These are phyloP conservation scores for Aspergillus flavus DNA, from an alignment of 2,329 filamentous ascomycete genomes.

Conservation along the genomic window DNA sequence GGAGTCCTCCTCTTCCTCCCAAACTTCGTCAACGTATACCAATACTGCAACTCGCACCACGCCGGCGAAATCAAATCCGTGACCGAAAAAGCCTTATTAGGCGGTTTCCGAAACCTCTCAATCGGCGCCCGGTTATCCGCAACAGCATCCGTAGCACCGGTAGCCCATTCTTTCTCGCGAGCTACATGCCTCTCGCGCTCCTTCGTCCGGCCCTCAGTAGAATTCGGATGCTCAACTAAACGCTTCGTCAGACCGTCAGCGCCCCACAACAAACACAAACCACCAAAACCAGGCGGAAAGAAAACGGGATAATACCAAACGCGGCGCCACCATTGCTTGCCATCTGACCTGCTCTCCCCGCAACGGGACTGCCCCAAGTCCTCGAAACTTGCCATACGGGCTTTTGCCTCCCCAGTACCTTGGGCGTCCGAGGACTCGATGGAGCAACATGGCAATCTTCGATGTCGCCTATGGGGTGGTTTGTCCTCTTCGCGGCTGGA, in stretches of 20 bases:
- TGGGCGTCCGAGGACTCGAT: constrained; percentile 42
- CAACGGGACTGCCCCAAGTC: constrained; percentile 20
- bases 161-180: constrained; percentile 31
- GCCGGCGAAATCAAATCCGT: constrained; percentile 85
- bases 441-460: constrained; percentile 47
- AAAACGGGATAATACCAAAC: constrained; percentile 36
- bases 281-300: constrained; percentile 5
- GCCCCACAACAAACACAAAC: constrained; percentile 8
- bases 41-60: constrained; percentile 96
- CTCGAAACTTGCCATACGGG: constrained; percentile 27
- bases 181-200: constrained; percentile 33
- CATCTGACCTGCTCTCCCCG: constrained; percentile 29
- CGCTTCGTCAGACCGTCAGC: constrained; percentile 66
- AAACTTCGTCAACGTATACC: constrained; percentile 77
- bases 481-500: constrained; percentile 18
- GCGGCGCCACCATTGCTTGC: constrained; percentile 28
- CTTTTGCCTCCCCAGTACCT: constrained; percentile 44
- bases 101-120: constrained; percentile 75
- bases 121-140: constrained; percentile 64
- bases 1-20: constrained; percentile 74
- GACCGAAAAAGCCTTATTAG: constrained; percentile 79
- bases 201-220: constrained; percentile 37
- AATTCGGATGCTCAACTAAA: constrained; percentile 59
- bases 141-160: constrained; percentile 20
- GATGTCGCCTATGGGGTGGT: constrained; percentile 38